These are phyloP conservation scores for Endothia cerciana DNA, from an alignment of 2,329 filamentous ascomycete genomes.

Conservation along the genomic window DNA sequence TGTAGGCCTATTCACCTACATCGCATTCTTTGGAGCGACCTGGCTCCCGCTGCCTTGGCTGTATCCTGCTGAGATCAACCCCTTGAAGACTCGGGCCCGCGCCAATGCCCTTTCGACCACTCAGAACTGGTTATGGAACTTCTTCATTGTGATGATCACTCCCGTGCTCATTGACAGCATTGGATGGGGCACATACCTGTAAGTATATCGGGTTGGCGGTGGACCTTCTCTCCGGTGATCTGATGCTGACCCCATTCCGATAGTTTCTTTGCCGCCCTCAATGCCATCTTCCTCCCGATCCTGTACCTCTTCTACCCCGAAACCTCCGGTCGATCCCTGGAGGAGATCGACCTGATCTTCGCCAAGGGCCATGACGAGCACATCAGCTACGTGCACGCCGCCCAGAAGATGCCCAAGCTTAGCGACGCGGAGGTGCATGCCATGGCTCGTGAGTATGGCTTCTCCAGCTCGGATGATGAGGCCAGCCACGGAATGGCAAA, in stretches of 20 bases:
- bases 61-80: conserved; percentile 59
- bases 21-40: conserved; percentile 69
- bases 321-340: conserved; percentile 54
- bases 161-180: conserved; percentile 65
- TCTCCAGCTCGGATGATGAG: conserved; percentile 28
- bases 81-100: conserved; percentile 50
- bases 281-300: conserved; percentile 55
- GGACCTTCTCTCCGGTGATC: neutral
- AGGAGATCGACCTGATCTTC: conserved; percentile 61
- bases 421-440: conserved; percentile 21
- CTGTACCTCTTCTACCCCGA: conserved; percentile 55
- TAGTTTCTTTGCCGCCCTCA: conserved; percentile 55
- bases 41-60: conserved; percentile 68
- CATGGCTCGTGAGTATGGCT: conserved; percentile 28
- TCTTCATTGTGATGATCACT: conserved; percentile 63
- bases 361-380: conserved; percentile 27
- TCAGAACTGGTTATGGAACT: conserved; percentile 60
- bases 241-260: neutral
- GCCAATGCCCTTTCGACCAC: conserved; percentile 60
- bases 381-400: conserved; percentile 24
- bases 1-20: conserved; percentile 70
- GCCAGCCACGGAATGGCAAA: conserved; percentile 9
- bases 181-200: conserved; percentile 42
- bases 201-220: neutral
- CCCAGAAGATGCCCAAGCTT: conserved; percentile 25